Evolutionary conservation across 2,329 filamentous ascomycete species (phyloP).

Genomic region (Diaporthe velutina): DNA sequence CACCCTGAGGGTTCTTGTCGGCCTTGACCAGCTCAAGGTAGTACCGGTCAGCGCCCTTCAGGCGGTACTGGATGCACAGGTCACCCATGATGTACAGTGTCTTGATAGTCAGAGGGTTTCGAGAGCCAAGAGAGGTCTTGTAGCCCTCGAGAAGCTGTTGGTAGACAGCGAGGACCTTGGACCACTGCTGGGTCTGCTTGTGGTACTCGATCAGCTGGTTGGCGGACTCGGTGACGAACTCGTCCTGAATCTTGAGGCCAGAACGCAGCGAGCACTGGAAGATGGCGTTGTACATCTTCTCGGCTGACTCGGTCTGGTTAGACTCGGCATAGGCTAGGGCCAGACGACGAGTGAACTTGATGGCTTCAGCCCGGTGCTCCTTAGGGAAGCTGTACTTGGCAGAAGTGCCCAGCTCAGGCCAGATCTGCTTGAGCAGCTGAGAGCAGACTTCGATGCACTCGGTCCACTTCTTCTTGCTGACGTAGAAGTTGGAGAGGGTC

Average conservation of each 20-base stretch:
- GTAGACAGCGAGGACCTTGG: slow-evolving; percentile 42
- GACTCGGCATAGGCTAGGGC: slow-evolving; percentile 39
- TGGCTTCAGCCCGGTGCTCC: slow-evolving; percentile 37
- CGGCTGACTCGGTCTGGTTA: slow-evolving; percentile 43
- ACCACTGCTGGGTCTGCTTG: slow-evolving; percentile 41
- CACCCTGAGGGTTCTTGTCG: slow-evolving; percentile 49
- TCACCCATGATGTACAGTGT: slow-evolving; percentile 41
- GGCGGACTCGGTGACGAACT: slow-evolving; percentile 41
- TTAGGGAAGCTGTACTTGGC: slow-evolving; percentile 40
- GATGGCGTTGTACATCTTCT: slow-evolving; percentile 41
- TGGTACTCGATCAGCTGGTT: slow-evolving; percentile 41
- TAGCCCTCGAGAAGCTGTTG: slow-evolving; percentile 41
- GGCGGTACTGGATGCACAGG: slow-evolving; percentile 42
- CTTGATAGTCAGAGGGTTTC: slow-evolving; percentile 40
- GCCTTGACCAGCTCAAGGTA: slow-evolving; percentile 44
- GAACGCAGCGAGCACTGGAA: slow-evolving; percentile 43
- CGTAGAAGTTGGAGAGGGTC: slow-evolving; percentile 39
- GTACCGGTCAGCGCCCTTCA: slow-evolving; percentile 43
- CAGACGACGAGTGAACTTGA: slow-evolving; percentile 40
- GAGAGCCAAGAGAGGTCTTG: slow-evolving; percentile 39
- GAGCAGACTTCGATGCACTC: slow-evolving; percentile 38
- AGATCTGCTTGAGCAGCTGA: slow-evolving; percentile 40
- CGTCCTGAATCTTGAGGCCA: slow-evolving; percentile 41
- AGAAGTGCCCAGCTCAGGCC: slow-evolving; percentile 39
- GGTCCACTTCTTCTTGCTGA: slow-evolving; percentile 39